phyloP scores from a whole-genome alignment of 495 filamentous ascomycete genomes.

The Viridothelium virens region DNA sequence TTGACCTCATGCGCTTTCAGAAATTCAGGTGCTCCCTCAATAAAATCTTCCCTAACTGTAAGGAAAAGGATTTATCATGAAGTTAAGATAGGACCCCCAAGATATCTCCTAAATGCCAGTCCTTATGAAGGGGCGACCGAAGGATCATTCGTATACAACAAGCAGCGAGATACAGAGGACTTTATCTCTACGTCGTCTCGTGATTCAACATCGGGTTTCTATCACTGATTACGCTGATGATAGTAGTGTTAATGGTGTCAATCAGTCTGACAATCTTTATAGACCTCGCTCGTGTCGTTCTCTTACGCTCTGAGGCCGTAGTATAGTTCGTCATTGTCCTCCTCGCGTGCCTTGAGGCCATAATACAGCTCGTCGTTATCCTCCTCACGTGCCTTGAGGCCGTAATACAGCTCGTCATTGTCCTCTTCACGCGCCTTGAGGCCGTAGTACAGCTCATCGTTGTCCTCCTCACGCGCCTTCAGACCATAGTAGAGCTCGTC shows the following conservation, averaged over 20 bases:
- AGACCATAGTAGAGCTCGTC: constrained; percentile 8
- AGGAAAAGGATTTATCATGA: too few species aligned
- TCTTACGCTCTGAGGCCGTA: constrained; percentile 6
- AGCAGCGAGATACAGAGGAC: constrained; percentile 9
- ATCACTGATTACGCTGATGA: background rate
- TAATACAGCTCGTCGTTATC: background rate
- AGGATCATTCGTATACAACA: constrained; percentile 7
- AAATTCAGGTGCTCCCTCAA: too few species aligned
- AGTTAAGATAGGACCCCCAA: too few species aligned
- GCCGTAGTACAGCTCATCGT: constrained; percentile 6
- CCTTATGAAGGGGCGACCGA: background rate
- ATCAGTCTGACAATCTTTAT: background rate
- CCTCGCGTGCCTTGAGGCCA: background rate
- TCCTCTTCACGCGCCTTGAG: constrained; percentile 11
- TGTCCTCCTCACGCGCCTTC: constrained; percentile 9
- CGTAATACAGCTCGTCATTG: constrained; percentile 9
- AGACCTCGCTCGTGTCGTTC: background rate
- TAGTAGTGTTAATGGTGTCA: constrained; percentile 1
- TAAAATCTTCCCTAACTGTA: too few species aligned
- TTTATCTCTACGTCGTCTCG: constrained; percentile 4
- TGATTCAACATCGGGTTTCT: background rate
- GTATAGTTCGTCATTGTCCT: background rate
- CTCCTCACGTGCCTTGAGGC: constrained; percentile 7
- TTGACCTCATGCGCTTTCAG: too few species aligned
- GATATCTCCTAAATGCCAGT: background rate